A percentile compares a stretch with the other conserved stretches of the same genome.
Evolutionary conservation across 73 alveolate species (phyloP).

Genomic region (Tetrahymena elliotti): DNA sequence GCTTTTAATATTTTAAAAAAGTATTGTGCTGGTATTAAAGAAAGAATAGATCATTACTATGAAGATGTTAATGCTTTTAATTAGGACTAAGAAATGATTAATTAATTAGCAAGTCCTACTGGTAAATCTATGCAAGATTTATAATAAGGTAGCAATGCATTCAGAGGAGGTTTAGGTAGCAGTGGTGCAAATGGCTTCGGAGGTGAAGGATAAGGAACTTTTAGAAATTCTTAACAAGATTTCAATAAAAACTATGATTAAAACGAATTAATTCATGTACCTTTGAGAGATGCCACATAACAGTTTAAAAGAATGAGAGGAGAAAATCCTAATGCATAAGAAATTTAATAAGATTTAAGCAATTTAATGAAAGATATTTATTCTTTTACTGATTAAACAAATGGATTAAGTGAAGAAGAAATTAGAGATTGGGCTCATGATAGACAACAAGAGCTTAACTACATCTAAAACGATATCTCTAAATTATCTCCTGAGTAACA

Average conservation of each 20-base stretch:
- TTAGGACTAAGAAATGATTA: not conserved
- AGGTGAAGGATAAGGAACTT: not conserved
- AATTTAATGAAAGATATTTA: not conserved
- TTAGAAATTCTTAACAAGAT: not conserved
- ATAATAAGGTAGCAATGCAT: not conserved
- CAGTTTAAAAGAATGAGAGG: not conserved
- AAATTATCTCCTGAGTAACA: not conserved
- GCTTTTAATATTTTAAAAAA: not conserved
- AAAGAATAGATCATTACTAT: not conserved
- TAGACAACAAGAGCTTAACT: not conserved
- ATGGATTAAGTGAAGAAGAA: not conserved
- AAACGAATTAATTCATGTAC: not conserved
- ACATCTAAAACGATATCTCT: not conserved
- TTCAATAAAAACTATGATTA: not conserved
- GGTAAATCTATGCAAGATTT: not conserved
- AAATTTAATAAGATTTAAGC: not conserved
- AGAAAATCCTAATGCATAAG: not conserved
- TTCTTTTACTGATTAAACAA: not conserved
- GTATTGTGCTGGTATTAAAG: not conserved
- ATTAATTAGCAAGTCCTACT: not conserved
- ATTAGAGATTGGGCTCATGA: not conserved
- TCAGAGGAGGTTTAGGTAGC: not conserved
- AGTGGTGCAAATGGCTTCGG: not conserved
- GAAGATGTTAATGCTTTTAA: not conserved
- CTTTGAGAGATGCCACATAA: not conserved